Evolutionary conservation across 495 filamentous ascomycete species (phyloP), one percentile per base, ranked within the genome.

Genomic region (Annulohypoxylon bovei): DNA sequence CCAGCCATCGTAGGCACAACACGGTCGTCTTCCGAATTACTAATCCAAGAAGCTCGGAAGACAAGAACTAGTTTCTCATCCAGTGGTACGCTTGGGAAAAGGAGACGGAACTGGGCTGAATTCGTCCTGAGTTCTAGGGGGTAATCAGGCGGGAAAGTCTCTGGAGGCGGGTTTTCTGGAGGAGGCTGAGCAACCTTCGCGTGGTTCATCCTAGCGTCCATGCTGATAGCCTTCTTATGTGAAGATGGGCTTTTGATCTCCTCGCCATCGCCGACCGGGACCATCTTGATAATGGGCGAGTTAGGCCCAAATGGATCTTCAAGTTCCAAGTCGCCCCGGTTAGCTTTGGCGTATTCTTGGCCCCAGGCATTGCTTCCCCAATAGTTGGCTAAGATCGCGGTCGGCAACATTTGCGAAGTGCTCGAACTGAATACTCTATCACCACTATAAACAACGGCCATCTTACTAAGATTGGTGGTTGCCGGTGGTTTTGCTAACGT

Each of bases 301-400:
- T 75, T 75, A 16, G 75, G 75, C 12, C 73, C 62, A 20, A 84
- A 83, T 5, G 82, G 73, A 53, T 88, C 85, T 30, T 90, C 89
- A 40, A 80, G 73, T 67, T 89, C 86, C 16, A 75, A 42, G 50
- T 78, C 74, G 9, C 67, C 65, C 25, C 32, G 62, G 6, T 46
- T 70, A 6, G 32, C 49, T 62, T 70, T 65, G 6, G 92, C 85
- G 69, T 93, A 92, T 25, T 94, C 81, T 61, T 91, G 89, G 6
- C 91, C 89, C 91, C 93, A 96, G 39, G 93, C 89, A 37, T 88
- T 89, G 79, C 89, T 95, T 46, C 94, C 94, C 94, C 94, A 98
- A 58, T 95, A 82, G 72, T 98, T 98, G 18, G 93, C 94, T 86
- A 97, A 89, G 69, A 96, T 88, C 18, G 92, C 93, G 62, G 89